Conservation (phyloP, 2,329 filamentous ascomycete genomes). For the Bipolaris oryzae region DNA sequence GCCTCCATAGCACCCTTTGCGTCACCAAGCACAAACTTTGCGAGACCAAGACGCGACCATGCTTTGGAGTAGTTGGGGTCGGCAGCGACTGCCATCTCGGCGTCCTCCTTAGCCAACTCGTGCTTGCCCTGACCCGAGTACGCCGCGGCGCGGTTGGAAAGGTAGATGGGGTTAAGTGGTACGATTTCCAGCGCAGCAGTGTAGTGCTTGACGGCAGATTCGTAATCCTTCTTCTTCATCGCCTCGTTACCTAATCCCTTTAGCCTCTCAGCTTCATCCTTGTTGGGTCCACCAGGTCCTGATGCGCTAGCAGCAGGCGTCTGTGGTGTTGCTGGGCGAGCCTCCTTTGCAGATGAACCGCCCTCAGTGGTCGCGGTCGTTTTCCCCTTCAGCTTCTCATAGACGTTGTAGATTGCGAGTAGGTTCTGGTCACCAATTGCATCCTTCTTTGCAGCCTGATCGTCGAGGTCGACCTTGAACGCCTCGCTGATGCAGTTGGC, state of each 20-base stretch:
- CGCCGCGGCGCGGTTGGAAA: conserved; percentile 95
- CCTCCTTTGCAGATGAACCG: conserved; percentile 49
- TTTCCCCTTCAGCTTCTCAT: conserved; percentile 88
- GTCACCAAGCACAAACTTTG: conserved; percentile 89
- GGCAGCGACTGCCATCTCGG: conserved; percentile 84
- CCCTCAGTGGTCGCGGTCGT: conserved; percentile 55
- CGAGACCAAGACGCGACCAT: conserved; percentile 91
- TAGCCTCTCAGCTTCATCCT: conserved; percentile 82
- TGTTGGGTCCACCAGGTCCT: conserved; percentile 59
- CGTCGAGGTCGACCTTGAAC: conserved; percentile 89
- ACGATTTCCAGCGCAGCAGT: conserved; percentile 81
- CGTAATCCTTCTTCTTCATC: conserved; percentile 94
- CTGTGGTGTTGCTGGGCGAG: conserved; percentile 50
- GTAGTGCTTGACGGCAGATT: conserved; percentile 81
- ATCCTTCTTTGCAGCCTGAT: conserved; percentile 72
- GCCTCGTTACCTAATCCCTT: conserved; percentile 93
- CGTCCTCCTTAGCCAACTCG: conserved; percentile 81
- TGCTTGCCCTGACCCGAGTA: conserved; percentile 86
- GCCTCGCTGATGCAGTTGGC: conserved; percentile 92
- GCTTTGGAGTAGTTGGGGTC: conserved; percentile 97
- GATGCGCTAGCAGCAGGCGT: conserved; percentile 39
- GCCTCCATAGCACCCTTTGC: conserved; percentile 92
- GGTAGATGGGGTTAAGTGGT: conserved; percentile 91
- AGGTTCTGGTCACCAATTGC: conserved; percentile 88
- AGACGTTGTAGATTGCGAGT: conserved; percentile 89